These are phyloP conservation scores for Pyrus pyrifolia DNA, from an alignment of 306 rosid genomes.

Conservation along the genomic window DNA sequence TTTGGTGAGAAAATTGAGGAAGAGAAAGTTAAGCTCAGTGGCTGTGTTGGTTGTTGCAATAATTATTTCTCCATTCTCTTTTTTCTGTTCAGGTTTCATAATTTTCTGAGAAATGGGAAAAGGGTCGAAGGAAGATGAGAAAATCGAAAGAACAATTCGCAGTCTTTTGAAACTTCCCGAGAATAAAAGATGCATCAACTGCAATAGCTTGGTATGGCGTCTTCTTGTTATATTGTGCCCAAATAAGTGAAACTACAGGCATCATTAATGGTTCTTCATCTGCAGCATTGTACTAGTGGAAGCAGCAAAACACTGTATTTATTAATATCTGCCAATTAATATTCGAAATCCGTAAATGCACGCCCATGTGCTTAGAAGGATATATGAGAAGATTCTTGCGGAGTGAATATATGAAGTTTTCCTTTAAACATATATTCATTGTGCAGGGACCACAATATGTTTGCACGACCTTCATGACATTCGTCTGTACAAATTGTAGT, in stretches of 20 bases:
- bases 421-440: constrained; percentile 5
- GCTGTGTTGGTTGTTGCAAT: neutral
- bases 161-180: constrained; percentile 63
- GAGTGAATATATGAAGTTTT: neutral
- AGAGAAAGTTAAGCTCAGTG: neutral
- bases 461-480: constrained; percentile 77
- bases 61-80: neutral
- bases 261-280: neutral
- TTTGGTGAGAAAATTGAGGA: neutral
- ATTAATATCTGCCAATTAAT: neutral
- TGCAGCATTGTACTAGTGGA: neutral
- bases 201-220: constrained; percentile 67
- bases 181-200: constrained; percentile 82
- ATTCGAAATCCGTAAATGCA: neutral
- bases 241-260: neutral
- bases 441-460: constrained; percentile 93
- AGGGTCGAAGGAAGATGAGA: constrained; percentile 62
- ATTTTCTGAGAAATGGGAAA: constrained; percentile 41
- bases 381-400: neutral
- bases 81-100: constrained; percentile 5
- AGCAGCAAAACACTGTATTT: neutral
- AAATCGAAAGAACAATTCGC: constrained; percentile 53
- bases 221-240: neutral
- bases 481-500: constrained; percentile 87
- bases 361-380: neutral